Evolutionary conservation across 345 rosid species (phyloP).

Genomic region (Bruguiera gymnorhiza): DNA sequence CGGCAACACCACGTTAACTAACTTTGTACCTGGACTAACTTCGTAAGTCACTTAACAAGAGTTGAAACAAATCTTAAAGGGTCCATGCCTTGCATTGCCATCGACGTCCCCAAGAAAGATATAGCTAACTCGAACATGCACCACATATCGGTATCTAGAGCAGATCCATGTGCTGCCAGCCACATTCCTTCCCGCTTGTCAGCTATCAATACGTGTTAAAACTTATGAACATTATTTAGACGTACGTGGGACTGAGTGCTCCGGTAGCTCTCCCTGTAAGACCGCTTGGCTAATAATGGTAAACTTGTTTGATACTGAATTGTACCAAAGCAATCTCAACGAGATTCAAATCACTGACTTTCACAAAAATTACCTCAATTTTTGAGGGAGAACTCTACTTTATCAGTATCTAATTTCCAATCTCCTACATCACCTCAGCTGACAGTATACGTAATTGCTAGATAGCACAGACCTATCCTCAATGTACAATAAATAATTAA

Average conservation of each 20-base stretch:
- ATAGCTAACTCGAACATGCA: constrained; percentile 14
- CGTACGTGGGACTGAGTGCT: no score
- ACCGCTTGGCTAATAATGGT: background rate
- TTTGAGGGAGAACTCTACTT: no score
- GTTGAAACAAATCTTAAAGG: constrained; percentile 12
- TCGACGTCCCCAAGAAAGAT: constrained; percentile 38
- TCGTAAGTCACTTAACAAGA: constrained; percentile 46
- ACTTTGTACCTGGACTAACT: constrained; percentile 45
- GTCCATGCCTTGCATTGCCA: constrained; percentile 10
- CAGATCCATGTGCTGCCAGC: background rate
- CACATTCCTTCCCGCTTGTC: background rate
- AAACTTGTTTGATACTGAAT: background rate
- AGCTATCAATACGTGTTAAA: background rate
- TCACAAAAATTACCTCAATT: background rate
- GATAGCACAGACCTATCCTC: no score
- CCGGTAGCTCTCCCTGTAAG: no score
- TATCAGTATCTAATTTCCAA: no score
- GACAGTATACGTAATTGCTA: no score
- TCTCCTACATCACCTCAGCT: no score
- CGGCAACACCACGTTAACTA: constrained; percentile 60
- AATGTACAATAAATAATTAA: no score
- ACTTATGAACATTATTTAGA: no score
- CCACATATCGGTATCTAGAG: background rate
- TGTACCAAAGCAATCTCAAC: background rate
- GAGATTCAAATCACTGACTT: background rate